Conservation (phyloP, 1,284 basidiomycete genomes). For the Ganoderma sinense region DNA sequence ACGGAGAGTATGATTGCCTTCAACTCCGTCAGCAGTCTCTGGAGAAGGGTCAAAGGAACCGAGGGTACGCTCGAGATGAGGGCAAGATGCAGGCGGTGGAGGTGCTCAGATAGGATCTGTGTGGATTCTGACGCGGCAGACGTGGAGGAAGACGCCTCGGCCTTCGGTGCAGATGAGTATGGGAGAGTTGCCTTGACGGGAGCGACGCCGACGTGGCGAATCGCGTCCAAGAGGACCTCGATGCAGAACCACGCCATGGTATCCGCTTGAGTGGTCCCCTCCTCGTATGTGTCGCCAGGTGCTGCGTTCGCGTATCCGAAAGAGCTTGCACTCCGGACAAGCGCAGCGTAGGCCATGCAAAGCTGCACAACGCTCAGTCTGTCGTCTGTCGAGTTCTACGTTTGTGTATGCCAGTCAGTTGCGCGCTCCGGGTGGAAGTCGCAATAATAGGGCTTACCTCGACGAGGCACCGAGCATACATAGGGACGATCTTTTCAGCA, state of each 20-base stretch:
- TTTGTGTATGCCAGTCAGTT: background rate
- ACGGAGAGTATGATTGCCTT: conserved; percentile 42
- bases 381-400: conserved; percentile 69
- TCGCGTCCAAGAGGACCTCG: conserved; percentile 55
- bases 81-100: conserved; percentile 62
- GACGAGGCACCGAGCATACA: conserved; percentile 70
- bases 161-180: background rate
- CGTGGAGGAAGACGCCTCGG: conserved; percentile 8
- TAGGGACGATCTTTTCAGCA: conserved; percentile 66
- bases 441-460: conserved; percentile 52
- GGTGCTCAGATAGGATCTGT: conserved; percentile 40
- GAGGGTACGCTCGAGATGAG: conserved; percentile 67
- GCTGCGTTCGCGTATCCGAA: conserved; percentile 18
- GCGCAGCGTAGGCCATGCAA: conserved; percentile 68
- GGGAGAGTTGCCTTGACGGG: conserved; percentile 4
- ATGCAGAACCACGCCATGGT: conserved; percentile 71
- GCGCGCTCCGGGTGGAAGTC: background rate
- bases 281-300: background rate
- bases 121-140: background rate
- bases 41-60: conserved; percentile 61
- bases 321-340: conserved; percentile 63
- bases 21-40: conserved; percentile 58
- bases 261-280: conserved; percentile 26
- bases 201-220: conserved; percentile 33
- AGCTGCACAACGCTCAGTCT: conserved; percentile 66